Evolutionary conservation across 306 rosid genomes (phyloP), one percentile per base, ranked within the genome.

Genomic region (Adenanthera pavonina): DNA sequence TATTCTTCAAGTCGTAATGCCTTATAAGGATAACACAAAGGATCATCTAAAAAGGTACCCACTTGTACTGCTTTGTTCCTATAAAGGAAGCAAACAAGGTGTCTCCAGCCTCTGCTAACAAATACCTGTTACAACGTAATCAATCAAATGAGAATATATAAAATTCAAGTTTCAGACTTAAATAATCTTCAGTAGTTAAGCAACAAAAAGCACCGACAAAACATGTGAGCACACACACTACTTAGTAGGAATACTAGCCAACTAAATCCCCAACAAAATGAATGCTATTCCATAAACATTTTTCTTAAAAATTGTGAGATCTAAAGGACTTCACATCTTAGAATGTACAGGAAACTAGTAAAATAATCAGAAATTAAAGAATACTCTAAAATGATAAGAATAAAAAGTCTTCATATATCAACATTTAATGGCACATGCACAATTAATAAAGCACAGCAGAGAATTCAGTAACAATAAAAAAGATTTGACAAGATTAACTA

Each of bases 31-130:
- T 80, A 16, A 49, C 38, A 57, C 46, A 74, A 77, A 43, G 20
- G 62, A 84, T 72, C 65, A 41, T 74, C 53, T 49, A 59, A 52
- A 40, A 73, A 56, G 51, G 56, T 48, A 69, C 97, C 88, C 80
- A 93, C 99, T 92, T 95, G 89, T 95, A 95, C 90, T 93, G 98
- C 83, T 95, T 95, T 36, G 99, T 95, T 83, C 99, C 98, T 52
- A 93, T 85, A 64, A 95, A 95, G 51, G 99, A 95, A 80, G 99
- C 99, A 93, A 95, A 95, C 79, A 95, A 91, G 9, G 99, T 95
- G 83, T 95, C 99, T 49, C 98, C 98, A 7, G 97, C 92, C 87
- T 95, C 98, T 19, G 99, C 99, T 89, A 95, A 89, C 84, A 95
- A 88, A 87, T 95, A 95, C 85, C 98, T 95, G 82, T 40, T 54